These are phyloP conservation scores for Laguncularia racemosa DNA, from an alignment of 345 rosid species.

Conservation along the genomic window DNA sequence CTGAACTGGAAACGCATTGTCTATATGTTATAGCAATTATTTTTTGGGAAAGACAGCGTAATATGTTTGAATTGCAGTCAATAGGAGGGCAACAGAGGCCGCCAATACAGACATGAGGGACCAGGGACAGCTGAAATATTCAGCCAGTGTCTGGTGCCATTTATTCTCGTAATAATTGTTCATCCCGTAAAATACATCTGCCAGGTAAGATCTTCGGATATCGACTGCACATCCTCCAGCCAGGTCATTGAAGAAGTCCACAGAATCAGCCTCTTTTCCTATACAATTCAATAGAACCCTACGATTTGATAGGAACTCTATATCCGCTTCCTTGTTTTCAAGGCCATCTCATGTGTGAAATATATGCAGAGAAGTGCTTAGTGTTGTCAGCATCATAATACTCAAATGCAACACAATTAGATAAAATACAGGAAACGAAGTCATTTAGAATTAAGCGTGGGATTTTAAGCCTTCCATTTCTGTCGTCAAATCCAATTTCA, in stretches of 20 bases:
- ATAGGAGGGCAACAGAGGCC: neutral
- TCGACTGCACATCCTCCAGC: slow-evolving; percentile 33
- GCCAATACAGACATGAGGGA: slow-evolving; percentile 4
- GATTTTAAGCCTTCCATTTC: slow-evolving; percentile 26
- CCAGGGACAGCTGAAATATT: neutral
- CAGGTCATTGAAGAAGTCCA: slow-evolving; percentile 24
- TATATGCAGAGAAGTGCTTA: too few species aligned
- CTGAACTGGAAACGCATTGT: too few species aligned
- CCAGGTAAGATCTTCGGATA: slow-evolving; percentile 21
- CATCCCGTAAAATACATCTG: slow-evolving; percentile 27
- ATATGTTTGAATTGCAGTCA: neutral
- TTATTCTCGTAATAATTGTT: slow-evolving; percentile 18
- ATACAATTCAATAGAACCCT: slow-evolving; percentile 33
- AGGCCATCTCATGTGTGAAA: too few species aligned
- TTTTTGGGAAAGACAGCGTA: neutral
- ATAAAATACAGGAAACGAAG: slow-evolving; percentile 17
- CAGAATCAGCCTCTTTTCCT: slow-evolving; percentile 33
- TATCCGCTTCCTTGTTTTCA: slow-evolving; percentile 24
- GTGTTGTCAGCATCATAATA: too few species aligned
- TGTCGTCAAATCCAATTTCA: too few species aligned
- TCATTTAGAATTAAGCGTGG: slow-evolving; percentile 32
- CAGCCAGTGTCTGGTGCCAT: neutral
- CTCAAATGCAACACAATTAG: slow-evolving; percentile 37
- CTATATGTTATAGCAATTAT: too few species aligned
- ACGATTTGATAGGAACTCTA: slow-evolving; percentile 25